Evolutionary conservation across 768 basidiomycete genomes (phyloP), one percentile per base, ranked within the genome.

Genomic region (Gymnopilus junonius): DNA sequence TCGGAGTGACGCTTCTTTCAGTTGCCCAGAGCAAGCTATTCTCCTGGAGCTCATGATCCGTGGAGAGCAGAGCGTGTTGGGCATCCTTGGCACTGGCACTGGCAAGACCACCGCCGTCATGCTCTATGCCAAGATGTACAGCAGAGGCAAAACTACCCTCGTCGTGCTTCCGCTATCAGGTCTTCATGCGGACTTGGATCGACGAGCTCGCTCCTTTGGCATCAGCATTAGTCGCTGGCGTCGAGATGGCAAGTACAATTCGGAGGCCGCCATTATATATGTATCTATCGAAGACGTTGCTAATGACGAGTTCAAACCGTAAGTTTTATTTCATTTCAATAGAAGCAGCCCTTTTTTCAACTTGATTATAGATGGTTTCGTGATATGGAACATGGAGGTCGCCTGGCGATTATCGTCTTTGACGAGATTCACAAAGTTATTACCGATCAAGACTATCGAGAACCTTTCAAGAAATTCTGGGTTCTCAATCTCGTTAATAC

Each of bases 351-450:
- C 5, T 3, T 53, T 34, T 14, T 17, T 53, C 27, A 2, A 53
- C 6, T n/a, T 1, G 2, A 2, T 29, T 43, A 5, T 25, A 68
- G 65, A 0, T 51, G 58, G 31, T 8, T 62, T 1, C 15, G 12
- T 2, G 14, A 56, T 10, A 7, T 59, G 8, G 43, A 40, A 0
- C 50, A 64, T 11, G 8, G 29, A 1, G 45, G 55, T 1, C 20
- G 35, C n/a, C 48, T 62, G 14, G 42, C 59, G 7, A 20, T 27
- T 10, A 51, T 66, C 8, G 55, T 63, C 0, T 64, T 69, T 39
- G 67, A 69, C 31, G 67, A 69, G 21, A 62, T 69, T 8, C 67
- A 69, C 48, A 66, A 66, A 31, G 43, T 64, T 1, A 21, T 63
- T 7, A 55, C 65, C 21, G 67, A 69, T 8, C 21, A 37, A 2